A percentile compares a stretch with the other conserved stretches of the same genome.
These are phyloP conservation scores for Yamadazyma sp. DNA, from an alignment of 805 yeast species.

Conservation along the genomic window DNA sequence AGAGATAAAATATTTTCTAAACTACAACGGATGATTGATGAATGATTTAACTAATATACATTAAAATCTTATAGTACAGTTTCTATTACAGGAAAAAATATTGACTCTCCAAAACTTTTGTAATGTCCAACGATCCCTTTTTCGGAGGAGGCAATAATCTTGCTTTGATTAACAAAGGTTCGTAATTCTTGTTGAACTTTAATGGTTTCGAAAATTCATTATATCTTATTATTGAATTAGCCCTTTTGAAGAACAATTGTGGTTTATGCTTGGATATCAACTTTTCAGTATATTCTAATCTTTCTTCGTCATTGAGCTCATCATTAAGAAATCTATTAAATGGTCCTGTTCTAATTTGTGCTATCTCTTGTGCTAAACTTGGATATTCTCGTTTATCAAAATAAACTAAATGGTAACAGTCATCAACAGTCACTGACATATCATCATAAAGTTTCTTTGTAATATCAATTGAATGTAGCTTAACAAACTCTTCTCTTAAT, in stretches of 20 bases:
- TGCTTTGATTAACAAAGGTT: constrained; percentile 32
- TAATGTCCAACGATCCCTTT: constrained; percentile 31
- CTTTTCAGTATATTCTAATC: constrained; percentile 2
- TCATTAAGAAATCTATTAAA: neutral
- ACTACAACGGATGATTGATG: constrained; percentile 54
- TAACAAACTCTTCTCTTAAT: constrained; percentile 33
- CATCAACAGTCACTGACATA: constrained; percentile 18
- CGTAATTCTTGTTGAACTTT: constrained; percentile 6
- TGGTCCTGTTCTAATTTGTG: neutral
- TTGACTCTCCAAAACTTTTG: constrained; percentile 27
- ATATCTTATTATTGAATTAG: constrained; percentile 1
- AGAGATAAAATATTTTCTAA: constrained; percentile 60
- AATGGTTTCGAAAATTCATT: constrained; percentile 2
- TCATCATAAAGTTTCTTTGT: constrained; percentile 25
- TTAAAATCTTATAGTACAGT: neutral
- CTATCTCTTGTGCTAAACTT: neutral
- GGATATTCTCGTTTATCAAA: constrained; percentile 14
- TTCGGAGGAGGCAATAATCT: constrained; percentile 25
- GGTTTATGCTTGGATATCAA: constrained; percentile 23
- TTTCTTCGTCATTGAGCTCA: constrained; percentile 14
- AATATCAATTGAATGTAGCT: constrained; percentile 27
- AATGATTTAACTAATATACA: constrained; percentile 12
- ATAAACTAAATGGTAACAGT: constrained; percentile 35
- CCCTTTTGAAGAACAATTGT: constrained; percentile 14
- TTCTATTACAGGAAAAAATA: constrained; percentile 33